Evolutionary conservation across 164 flowering plant species (phyloP).

Genomic region (Dillenia suffruticosa): DNA sequence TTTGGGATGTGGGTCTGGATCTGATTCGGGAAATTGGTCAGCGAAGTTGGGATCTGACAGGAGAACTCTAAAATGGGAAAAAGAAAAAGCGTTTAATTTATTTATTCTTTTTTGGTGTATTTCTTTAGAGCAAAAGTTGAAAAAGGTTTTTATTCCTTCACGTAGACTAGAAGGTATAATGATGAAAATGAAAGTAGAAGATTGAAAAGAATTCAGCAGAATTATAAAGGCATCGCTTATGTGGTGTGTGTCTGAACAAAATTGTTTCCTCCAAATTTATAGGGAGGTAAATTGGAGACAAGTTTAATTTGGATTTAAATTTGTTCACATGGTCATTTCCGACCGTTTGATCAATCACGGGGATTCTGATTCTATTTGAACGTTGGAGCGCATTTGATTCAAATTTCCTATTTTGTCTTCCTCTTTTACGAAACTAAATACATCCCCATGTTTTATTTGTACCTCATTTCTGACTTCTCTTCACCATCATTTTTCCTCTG

Average conservation of each 20-base stretch:
- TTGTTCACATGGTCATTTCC: conserved; percentile 46
- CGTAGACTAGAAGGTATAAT: conserved; percentile 58
- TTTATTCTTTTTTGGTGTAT: no score
- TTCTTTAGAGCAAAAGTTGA: neutral
- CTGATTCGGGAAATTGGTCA: conserved; percentile 14
- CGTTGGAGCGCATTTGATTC: conserved; percentile 65
- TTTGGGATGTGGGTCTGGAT: conserved; percentile 36
- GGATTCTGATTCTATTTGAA: conserved; percentile 30
- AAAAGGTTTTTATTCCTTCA: conserved; percentile 29
- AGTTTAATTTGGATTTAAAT: conserved; percentile 16
- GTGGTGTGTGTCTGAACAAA: conserved; percentile 12
- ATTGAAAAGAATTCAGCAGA: conserved; percentile 9
- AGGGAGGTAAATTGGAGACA: conserved; percentile 3
- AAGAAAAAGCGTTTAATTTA: conserved; percentile 1
- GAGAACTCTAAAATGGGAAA: neutral
- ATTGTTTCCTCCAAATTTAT: conserved; percentile 25
- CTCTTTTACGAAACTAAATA: neutral
- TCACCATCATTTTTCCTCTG: neutral
- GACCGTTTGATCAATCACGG: conserved; percentile 47
- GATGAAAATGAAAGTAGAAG: conserved; percentile 34
- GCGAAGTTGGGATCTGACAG: conserved; percentile 11
- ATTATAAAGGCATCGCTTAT: neutral
- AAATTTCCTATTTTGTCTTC: conserved; percentile 6
- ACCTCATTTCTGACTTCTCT: neutral
- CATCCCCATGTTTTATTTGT: neutral